A percentile compares a stretch with the other conserved stretches of the same genome.
phyloP scores from a whole-genome alignment of 805 yeast species.

The Blastobotrys muscicola region DNA sequence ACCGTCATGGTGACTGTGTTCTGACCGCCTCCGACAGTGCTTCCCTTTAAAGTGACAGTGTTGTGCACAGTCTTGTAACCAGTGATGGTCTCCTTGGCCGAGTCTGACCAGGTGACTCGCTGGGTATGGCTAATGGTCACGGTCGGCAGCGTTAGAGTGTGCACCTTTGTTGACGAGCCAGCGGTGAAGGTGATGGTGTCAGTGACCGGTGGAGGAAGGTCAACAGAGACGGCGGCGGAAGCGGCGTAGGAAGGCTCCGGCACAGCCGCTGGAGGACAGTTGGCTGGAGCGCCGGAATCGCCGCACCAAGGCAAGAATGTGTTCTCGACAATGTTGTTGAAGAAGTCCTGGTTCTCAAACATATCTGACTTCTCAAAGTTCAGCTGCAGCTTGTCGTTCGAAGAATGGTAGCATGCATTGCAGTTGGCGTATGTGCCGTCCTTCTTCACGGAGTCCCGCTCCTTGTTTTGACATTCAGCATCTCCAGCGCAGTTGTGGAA shows the following conservation, averaged over 20 bases:
- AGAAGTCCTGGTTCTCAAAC: slow-evolving; percentile 3
- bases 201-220: neutral
- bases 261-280: slow-evolving; percentile 3
- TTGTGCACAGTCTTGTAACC: no score
- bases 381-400: slow-evolving; percentile 1
- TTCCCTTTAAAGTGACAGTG: no score
- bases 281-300: neutral
- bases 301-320: neutral
- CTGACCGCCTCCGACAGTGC: neutral
- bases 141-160: neutral
- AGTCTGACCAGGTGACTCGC: neutral
- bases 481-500: slow-evolving; percentile 1
- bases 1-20: slow-evolving; percentile 1
- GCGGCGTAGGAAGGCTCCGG: slow-evolving; percentile 5
- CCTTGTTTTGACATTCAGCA: slow-evolving; percentile 1
- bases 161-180: neutral
- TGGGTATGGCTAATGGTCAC: neutral
- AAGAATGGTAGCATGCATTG: slow-evolving; percentile 1
- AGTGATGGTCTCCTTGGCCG: slow-evolving; percentile 1
- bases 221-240: slow-evolving; percentile 4
- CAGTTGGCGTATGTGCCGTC: slow-evolving; percentile 1
- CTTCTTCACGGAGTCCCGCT: neutral
- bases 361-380: slow-evolving; percentile 1
- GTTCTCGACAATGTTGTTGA: slow-evolving; percentile 3
- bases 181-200: slow-evolving; percentile 4